Conservation (phyloP, 768 basidiomycete species). For the Phlebiopsis gigantea region DNA sequence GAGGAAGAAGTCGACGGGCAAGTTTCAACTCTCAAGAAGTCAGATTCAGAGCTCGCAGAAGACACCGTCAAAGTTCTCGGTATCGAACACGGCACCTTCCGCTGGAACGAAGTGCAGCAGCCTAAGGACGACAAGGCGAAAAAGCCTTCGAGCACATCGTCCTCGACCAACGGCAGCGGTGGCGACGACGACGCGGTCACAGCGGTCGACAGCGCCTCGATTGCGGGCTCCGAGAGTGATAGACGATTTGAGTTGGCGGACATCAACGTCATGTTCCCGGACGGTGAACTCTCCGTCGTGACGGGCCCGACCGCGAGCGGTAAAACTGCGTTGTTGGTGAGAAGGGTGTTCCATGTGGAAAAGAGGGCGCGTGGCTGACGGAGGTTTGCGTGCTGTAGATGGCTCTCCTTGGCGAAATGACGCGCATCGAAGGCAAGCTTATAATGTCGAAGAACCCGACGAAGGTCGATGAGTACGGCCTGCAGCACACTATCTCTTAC, state of each 20-base stretch:
- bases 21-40: conserved; percentile 50
- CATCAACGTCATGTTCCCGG: conserved; percentile 65
- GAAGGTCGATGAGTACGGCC: conserved; percentile 52
- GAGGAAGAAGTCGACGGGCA: conserved; percentile 61
- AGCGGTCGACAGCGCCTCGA: conserved; percentile 18
- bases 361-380: conserved; percentile 19
- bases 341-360: conserved; percentile 18
- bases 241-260: conserved; percentile 64
- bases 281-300: conserved; percentile 63
- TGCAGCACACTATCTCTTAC: conserved; percentile 45
- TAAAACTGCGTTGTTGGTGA: conserved; percentile 72
- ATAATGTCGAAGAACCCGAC: conserved; percentile 64
- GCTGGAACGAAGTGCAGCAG: conserved; percentile 49
- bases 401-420: conserved; percentile 72
- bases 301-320: conserved; percentile 77
- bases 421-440: conserved; percentile 46
- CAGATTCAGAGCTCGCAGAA: conserved; percentile 18
- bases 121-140: conserved; percentile 23
- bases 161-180: conserved; percentile 2
- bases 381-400: conserved; percentile 39
- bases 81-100: conserved; percentile 46
- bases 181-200: conserved; percentile 17
- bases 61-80: conserved; percentile 35
- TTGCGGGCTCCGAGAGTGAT: conserved; percentile 25
- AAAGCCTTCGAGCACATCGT: conserved; percentile 13